Evolutionary conservation across 2,329 filamentous ascomycete genomes (phyloP), one percentile per base, ranked within the genome.

Genomic region (Dothideomycetes sp.): DNA sequence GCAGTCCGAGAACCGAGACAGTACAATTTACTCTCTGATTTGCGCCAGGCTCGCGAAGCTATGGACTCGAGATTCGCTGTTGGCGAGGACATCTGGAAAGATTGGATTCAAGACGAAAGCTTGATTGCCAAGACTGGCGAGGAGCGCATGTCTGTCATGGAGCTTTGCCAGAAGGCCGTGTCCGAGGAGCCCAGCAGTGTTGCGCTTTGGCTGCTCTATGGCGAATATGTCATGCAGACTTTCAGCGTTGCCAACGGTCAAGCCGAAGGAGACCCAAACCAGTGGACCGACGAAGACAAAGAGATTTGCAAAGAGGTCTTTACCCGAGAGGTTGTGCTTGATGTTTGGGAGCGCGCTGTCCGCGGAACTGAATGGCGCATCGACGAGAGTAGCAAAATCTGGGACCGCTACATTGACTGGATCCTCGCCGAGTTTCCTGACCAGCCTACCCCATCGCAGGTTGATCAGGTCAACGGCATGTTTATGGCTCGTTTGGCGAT

Each of bases 21-120:
- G 10, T 70, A 67, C 48, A 64, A 63, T 19, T 50, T 70, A 3
- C 53, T 70, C 2, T 50, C 56, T 9, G 62, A 68, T 19, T 52
- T 72, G 19, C 64, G 63, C 24, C 62, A 68, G 47, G 66, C 67
- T 3, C 68, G 75, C 42, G 69, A 73, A 49, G 67, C 69, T 39
- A 76, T 80, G 69, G 70, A 75, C 48, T 69, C 70, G 38, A 68
- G 75, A 15, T 80, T 79, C 49, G 79, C 81, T 34, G 69, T 86
- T 49, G 82, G 82, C 52, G 84, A 91, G 65, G 77, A 82, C 43
- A 73, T 73, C 56, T 91, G 84, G 84, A 61, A 82, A 49, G 81
- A 82, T 50, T 84, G 82, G 60, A 72, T 89, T 47, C 76, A 84
- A 45, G 84, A 88, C 58, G 75, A 82, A 49, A 74, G 71, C 66